Percentiles rank a stretch among this genome's conserved stretches.
Evolutionary conservation across 2,329 filamentous ascomycete genomes (phyloP).

Genomic region (Calonectria fujianensis): DNA sequence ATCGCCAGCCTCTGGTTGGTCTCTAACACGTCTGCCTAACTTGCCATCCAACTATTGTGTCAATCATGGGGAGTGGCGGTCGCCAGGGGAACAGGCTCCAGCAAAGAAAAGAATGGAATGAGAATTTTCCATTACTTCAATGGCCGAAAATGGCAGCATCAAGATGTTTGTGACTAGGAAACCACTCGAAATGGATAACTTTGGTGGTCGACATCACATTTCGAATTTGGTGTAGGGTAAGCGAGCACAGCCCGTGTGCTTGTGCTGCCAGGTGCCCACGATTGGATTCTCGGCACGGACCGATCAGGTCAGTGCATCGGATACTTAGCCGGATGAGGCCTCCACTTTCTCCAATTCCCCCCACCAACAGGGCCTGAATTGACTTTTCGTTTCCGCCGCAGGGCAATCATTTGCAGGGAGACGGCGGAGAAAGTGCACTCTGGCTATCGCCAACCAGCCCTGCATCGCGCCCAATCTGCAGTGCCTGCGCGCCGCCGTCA

Average conservation of each 20-base stretch:
- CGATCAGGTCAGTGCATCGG: slow-evolving; percentile 4
- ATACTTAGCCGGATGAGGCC: slow-evolving; percentile 11
- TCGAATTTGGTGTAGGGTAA: not conserved
- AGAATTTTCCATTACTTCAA: not conserved
- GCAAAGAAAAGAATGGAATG: not conserved
- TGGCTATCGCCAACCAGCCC: not conserved
- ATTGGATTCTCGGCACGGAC: slow-evolving; percentile 21
- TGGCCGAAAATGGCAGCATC: not conserved
- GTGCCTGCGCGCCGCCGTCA: not conserved
- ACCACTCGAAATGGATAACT: not conserved
- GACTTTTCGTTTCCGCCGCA: slow-evolving; percentile 7
- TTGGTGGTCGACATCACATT: not conserved
- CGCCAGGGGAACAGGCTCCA: slow-evolving; percentile 14
- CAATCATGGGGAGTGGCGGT: not conserved
- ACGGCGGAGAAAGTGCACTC: not conserved
- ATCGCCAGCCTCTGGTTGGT: slow-evolving; percentile 10
- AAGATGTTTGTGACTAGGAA: too few species aligned
- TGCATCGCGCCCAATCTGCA: not conserved
- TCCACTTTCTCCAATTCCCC: slow-evolving; percentile 19
- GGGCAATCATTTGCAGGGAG: not conserved
- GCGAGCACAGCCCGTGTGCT: not conserved
- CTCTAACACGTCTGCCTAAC: not conserved
- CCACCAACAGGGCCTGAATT: slow-evolving; percentile 11
- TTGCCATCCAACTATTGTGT: not conserved
- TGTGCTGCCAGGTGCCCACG: not conserved